Base-by-base conservation (phyloP, 1,139 yeast species). In the Yamadazyma taylorii region DNA sequence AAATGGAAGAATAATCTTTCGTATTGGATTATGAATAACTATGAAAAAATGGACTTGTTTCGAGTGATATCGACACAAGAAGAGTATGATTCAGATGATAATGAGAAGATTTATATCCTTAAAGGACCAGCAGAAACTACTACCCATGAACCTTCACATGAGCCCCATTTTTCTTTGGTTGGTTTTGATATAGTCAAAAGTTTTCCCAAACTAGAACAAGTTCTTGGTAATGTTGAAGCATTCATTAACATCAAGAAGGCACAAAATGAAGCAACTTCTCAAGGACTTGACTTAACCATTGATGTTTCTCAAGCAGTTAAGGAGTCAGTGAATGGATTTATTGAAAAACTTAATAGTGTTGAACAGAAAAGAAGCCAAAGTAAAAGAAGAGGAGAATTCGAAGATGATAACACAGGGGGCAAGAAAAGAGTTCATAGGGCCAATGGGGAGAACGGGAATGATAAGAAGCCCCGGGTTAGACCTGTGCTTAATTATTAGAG, bases 21-120 rank as follows among this genome's bases (percentile, higher is more conserved):
- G 1, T 30, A 16, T 19, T 48, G 48, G 48, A 16, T 48, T 11
- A 35, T 34, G 17, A 32, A 40, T 9, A 48, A 52, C 13, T 45
- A 48, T 26, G 25, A 34, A 9, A 30, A 36, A 3, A 27, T 42
- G 24, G 44, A 41, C 4, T 37, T 42, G 9, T 37, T 53, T 22
- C 30, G 34, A 17, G 28, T 25, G 5, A 25, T 13, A 25, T 11
- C 10, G 5, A 25, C 7, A 27, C 30, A 11, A 27, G 11, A 15
- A 9, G 4, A 4, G 7, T 14, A 27, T 16, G 3, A 27, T 7
- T n/a, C n/a, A n/a, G n/a, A n/a, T n/a, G n/a, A n/a, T n/a, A n/a
- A n/a, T 7, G 11, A 9, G 16, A 27, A 3, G 12, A n/a, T 25
- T 12, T 13, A 5, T 10, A 10, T 25, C 5, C 15, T 12, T 12